Evolutionary conservation across 352 stramenopile genomes (phyloP).

Genomic region (Elongisporangium undulatum): DNA sequence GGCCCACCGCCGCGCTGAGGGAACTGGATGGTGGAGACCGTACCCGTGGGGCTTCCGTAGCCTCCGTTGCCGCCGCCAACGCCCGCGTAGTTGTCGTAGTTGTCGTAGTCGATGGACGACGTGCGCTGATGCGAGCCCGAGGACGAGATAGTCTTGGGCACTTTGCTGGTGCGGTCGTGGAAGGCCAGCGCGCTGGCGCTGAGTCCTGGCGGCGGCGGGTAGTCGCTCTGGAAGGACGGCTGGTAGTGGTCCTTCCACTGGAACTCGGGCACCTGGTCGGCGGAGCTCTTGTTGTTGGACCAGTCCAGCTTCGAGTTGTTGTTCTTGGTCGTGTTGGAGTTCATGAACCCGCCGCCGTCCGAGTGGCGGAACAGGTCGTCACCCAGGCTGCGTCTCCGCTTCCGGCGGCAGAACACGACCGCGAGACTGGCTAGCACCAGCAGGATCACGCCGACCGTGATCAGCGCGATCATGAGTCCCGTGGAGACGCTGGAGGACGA

Average conservation of each 20-base stretch:
- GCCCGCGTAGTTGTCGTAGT: constrained; percentile 1
- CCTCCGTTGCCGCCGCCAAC: constrained; percentile 22
- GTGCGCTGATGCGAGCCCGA: constrained; percentile 31
- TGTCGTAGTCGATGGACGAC: constrained; percentile 22
- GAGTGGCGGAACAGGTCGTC: constrained; percentile 51
- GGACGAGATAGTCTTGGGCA: constrained; percentile 66
- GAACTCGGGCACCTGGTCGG: constrained; percentile 34
- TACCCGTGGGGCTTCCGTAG: constrained; percentile 21
- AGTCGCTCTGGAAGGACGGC: constrained; percentile 22
- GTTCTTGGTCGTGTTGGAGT: constrained; percentile 44
- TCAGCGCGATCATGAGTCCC: constrained; percentile 30
- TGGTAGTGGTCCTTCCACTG: constrained; percentile 46
- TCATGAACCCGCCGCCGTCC: constrained; percentile 36
- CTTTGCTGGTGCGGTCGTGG: constrained; percentile 43
- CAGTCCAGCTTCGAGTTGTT: constrained; percentile 52
- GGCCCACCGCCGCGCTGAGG: constrained; percentile 16
- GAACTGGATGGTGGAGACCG: constrained; percentile 10
- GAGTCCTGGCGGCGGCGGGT: constrained; percentile 39
- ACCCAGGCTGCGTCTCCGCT: constrained; percentile 17
- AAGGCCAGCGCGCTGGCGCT: constrained; percentile 64
- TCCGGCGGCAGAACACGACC: constrained; percentile 59
- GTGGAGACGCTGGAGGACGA: constrained; percentile 31
- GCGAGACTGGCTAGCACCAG: constrained; percentile 39
- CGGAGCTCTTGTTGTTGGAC: constrained; percentile 21
- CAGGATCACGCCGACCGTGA: constrained; percentile 40